These are phyloP conservation scores for Arctium lappa DNA, from an alignment of 129 eudicot genomes.

Conservation along the genomic window DNA sequence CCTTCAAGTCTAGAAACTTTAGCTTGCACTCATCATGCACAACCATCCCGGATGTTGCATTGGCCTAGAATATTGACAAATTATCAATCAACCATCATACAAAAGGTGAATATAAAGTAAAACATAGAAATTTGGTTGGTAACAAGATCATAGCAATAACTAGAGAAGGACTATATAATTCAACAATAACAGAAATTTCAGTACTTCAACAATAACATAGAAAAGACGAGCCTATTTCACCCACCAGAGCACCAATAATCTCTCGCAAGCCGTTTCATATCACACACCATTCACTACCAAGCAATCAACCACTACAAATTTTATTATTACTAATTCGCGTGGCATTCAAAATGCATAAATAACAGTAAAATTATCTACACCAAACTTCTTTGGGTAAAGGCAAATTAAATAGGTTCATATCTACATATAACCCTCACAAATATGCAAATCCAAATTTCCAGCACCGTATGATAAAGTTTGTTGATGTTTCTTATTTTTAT, in stretches of 20 bases:
- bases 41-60: conserved; percentile 72
- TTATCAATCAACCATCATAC: background rate
- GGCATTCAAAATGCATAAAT: background rate
- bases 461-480: background rate
- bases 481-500: background rate
- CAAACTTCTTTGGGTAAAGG: background rate
- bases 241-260: background rate
- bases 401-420: background rate
- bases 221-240: background rate
- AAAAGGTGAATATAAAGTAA: background rate
- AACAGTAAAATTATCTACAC: background rate
- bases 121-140: background rate
- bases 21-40: conserved; percentile 74
- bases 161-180: background rate
- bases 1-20: conserved; percentile 62
- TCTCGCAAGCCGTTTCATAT: background rate
- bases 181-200: background rate
- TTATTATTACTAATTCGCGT: background rate
- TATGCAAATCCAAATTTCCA: background rate
- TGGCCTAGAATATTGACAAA: conserved; percentile 38
- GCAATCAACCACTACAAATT: background rate
- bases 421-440: background rate
- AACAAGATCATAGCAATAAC: background rate
- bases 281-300: background rate
- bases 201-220: background rate